phyloP scores from a whole-genome alignment of 2,329 filamentous ascomycete species.

The Bipolaris sorokiniana region DNA sequence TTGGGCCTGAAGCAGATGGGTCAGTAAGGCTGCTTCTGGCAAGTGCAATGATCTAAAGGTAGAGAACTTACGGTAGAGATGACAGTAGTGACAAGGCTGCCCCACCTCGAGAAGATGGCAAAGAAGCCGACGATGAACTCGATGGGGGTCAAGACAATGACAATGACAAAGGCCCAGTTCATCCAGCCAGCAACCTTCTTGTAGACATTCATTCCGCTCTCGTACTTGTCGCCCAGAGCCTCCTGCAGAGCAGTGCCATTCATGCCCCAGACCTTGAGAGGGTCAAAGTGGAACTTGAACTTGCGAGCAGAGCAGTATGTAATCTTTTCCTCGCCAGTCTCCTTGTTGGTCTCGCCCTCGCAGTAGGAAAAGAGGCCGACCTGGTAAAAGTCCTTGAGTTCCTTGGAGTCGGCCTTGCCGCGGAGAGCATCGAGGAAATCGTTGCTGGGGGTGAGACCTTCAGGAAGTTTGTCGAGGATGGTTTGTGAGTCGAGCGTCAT shows the following conservation, averaged over 20 bases:
- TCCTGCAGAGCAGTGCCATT: constrained; percentile 59
- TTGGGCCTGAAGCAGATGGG: constrained; percentile 48
- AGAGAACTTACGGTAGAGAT: constrained; percentile 67
- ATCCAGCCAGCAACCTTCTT: constrained; percentile 79
- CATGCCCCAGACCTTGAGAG: constrained; percentile 70
- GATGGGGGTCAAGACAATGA: constrained; percentile 70
- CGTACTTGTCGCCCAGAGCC: constrained; percentile 69
- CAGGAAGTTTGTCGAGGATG: constrained; percentile 36
- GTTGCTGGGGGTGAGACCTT: constrained; percentile 42
- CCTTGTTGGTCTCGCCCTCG: constrained; percentile 63
- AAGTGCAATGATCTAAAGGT: constrained; percentile 32
- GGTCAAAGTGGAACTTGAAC: constrained; percentile 78
- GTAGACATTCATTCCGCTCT: constrained; percentile 74
- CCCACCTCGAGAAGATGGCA: constrained; percentile 79
- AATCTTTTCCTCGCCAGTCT: constrained; percentile 54
- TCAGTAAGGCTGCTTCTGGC: constrained; percentile 38
- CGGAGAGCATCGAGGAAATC: constrained; percentile 52
- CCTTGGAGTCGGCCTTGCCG: constrained; percentile 42
- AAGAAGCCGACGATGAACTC: constrained; percentile 82
- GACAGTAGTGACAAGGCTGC: constrained; percentile 82
- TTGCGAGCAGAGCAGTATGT: constrained; percentile 71
- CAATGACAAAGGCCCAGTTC: constrained; percentile 78
- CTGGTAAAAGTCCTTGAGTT: constrained; percentile 77
- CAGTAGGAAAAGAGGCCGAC: constrained; percentile 91
- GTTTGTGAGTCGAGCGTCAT: constrained; percentile 60